phyloP scores from a whole-genome alignment of 2,329 filamentous ascomycete species.

The Ceratocystis papillata region DNA sequence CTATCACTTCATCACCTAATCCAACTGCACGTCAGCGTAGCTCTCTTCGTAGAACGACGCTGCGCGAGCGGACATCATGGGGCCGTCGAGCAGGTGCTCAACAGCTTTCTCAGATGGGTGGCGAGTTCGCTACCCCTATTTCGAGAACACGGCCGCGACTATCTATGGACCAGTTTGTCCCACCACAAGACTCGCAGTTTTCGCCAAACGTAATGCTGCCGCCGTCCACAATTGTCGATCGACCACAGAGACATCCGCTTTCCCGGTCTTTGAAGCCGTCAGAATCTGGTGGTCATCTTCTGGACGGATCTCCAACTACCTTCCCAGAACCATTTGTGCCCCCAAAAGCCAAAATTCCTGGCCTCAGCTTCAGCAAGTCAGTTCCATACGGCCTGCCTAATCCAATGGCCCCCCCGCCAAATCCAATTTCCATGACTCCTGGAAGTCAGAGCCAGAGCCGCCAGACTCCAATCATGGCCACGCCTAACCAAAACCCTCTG shows the following conservation, averaged over 20 bases:
- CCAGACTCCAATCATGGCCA: constrained; percentile 12
- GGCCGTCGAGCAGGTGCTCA: constrained; percentile 48
- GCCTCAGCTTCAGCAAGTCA: constrained; percentile 22
- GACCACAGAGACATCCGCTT: constrained; percentile 62
- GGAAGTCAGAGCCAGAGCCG: constrained; percentile 10
- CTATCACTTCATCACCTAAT: constrained; percentile 35
- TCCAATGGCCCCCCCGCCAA: constrained; percentile 17
- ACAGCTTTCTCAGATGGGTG: constrained; percentile 34
- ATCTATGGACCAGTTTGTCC: constrained; percentile 67
- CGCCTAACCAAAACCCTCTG: constrained; percentile 21
- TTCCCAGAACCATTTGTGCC: constrained; percentile 23
- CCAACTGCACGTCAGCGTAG: constrained; percentile 57
- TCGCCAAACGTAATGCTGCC: constrained; percentile 42
- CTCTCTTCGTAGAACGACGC: constrained; percentile 72
- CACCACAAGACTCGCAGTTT: constrained; percentile 45
- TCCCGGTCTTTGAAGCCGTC: constrained; percentile 81
- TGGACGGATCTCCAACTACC: constrained; percentile 50
- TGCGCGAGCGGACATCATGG: constrained; percentile 59
- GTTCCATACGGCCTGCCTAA: constrained; percentile 20
- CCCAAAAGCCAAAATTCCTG: constrained; percentile 34
- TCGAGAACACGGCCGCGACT: constrained; percentile 57
- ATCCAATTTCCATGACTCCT: constrained; percentile 34
- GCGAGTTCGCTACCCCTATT: constrained; percentile 46
- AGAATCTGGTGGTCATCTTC: constrained; percentile 67
- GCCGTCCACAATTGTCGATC: constrained; percentile 28